Evolutionary conservation across 129 eudicot genomes (phyloP), one percentile per base, ranked within the genome.

Genomic region (Lonicera japonica): DNA sequence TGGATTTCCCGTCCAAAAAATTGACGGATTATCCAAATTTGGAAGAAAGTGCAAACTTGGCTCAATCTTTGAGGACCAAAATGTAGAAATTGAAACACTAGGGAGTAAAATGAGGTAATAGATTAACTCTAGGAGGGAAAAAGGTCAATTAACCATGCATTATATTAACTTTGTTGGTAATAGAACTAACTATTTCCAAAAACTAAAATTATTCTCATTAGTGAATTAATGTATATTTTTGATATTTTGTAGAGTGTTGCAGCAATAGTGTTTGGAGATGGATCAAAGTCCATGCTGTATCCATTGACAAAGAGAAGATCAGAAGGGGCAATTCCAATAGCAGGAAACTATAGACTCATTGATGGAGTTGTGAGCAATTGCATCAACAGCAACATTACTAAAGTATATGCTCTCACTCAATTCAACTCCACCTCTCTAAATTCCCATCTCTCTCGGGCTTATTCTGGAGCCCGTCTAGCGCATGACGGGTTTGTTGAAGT

Each of bases 301-400:
- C 99, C 99, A 0, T 68, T 92, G 76, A 92, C 99, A 59, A 85
- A 85, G 71, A 69, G 95, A 72, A 80, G 99, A 82, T 80, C 96
- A 60, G 95, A 86, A 60, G 99, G 83, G n/a, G 99, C 96, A 8
- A 68, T 92, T 67, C 99, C 99, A 0, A 58, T 92, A 52, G 95
- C 91, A 25, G 99, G 96, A 73, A 92, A 80, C 36, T 92, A 88
- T 62, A 80, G 99, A 56, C 99, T 92, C 15, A 83, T 92, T 19
- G 99, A 92, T 72, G 95, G 81, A 65, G 99, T 88, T 40, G 77
- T 92, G 21, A 92, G 95, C 73, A 92, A 92, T 68, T 92, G 99
- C 85, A 87, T 92, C 25, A 80, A 92, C 75, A 92, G 99, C 53
- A 75, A 85, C 65, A 80, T 92, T 36, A 73, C 75, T 38, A 92